phyloP scores from a whole-genome alignment of 2,329 filamentous ascomycete species.

The Fusarium brachygibbosum region DNA sequence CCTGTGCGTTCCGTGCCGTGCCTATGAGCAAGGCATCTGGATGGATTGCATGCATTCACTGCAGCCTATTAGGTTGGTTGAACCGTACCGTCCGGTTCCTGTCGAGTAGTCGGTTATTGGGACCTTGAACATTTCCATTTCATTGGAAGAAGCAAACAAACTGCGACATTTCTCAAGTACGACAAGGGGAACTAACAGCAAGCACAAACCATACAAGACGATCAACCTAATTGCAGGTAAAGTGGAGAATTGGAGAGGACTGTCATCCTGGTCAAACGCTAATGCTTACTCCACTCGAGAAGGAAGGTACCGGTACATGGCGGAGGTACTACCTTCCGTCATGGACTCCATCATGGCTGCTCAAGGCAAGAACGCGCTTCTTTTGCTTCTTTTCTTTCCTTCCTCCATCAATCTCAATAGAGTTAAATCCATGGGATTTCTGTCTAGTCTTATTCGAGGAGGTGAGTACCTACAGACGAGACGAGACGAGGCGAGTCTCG shows the following conservation, averaged over 20 bases:
- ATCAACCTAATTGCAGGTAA: conserved; percentile 40
- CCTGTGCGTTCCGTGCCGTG: conserved; percentile 17
- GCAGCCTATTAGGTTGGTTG: neutral
- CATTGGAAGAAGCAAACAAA: conserved; percentile 6
- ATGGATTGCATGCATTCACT: neutral
- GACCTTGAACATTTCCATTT: conserved; percentile 1
- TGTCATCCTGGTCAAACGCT: conserved; percentile 14
- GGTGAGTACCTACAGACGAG: neutral
- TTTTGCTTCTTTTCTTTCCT: conserved; percentile 2
- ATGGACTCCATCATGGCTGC: neutral
- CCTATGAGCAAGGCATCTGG: conserved; percentile 1
- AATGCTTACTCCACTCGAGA: conserved; percentile 28
- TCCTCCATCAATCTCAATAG: neutral
- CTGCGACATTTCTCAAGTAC: conserved; percentile 21
- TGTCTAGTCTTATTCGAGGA: conserved; percentile 6
- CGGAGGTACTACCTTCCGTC: conserved; percentile 28
- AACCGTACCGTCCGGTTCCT: conserved; percentile 10
- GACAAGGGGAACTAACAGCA: conserved; percentile 9
- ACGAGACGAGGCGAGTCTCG: neutral
- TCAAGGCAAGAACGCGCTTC: conserved; percentile 10
- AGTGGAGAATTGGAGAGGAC: conserved; percentile 40
- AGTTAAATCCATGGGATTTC: conserved; percentile 2
- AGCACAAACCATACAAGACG: conserved; percentile 37
- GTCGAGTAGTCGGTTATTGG: neutral
- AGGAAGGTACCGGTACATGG: conserved; percentile 35